These are phyloP conservation scores for Paraphoma chrysanthemicola DNA, from an alignment of 2,329 filamentous ascomycete species.

Conservation along the genomic window DNA sequence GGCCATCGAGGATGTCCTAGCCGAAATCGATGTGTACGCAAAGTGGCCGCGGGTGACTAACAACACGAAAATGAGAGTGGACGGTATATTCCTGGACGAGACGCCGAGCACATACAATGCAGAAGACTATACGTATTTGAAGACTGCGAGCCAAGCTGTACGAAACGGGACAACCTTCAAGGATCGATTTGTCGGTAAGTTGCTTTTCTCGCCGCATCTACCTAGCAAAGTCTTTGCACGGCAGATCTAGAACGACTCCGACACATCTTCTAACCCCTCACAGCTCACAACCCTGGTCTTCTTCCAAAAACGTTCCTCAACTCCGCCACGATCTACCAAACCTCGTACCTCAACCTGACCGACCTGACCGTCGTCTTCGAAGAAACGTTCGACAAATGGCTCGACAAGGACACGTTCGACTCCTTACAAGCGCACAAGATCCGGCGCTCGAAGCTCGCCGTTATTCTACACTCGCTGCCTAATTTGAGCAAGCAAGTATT, in stretches of 20 bases:
- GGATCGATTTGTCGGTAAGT: constrained; percentile 34
- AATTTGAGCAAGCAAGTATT: constrained; percentile 29
- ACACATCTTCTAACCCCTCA: not conserved
- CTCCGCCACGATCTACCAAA: constrained; percentile 17
- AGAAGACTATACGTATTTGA: constrained; percentile 30
- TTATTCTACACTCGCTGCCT: constrained; percentile 38
- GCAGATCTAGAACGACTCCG: no score
- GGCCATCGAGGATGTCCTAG: constrained; percentile 28
- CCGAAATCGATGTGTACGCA: constrained; percentile 58
- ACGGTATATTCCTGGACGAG: constrained; percentile 63
- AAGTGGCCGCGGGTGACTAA: constrained; percentile 51
- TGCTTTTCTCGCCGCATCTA: not conserved
- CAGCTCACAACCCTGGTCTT: constrained; percentile 40
- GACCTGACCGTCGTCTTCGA: constrained; percentile 44
- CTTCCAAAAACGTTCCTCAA: constrained; percentile 23
- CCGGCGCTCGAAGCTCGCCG: constrained; percentile 27
- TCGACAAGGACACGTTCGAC: constrained; percentile 27
- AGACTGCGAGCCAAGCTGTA: constrained; percentile 24
- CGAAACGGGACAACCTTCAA: constrained; percentile 27
- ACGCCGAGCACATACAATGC: constrained; percentile 46
- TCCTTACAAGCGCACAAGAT: constrained; percentile 27
- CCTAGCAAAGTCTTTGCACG: not conserved
- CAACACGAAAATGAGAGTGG: constrained; percentile 51
- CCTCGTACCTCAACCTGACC: constrained; percentile 39
- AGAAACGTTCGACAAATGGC: constrained; percentile 38